These are phyloP conservation scores for Jatropha curcas DNA, from an alignment of 345 rosid genomes.

Conservation along the genomic window DNA sequence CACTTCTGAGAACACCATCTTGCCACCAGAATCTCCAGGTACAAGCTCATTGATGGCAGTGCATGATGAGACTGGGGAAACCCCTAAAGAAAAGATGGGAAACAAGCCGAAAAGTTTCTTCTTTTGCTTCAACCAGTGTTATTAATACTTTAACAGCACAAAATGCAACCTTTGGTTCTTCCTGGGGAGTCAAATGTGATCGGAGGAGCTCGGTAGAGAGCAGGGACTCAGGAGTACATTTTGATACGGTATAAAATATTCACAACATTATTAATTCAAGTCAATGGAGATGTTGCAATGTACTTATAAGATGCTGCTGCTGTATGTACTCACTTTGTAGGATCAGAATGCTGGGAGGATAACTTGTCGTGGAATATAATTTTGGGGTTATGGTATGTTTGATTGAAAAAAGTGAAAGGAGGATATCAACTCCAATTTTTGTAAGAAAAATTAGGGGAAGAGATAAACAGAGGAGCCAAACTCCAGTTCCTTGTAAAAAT, in stretches of 20 bases:
- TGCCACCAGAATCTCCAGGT: slow-evolving; percentile 91
- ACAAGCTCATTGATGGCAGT: slow-evolving; percentile 74
- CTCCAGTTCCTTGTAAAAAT: background rate
- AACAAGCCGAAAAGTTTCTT: slow-evolving; percentile 58
- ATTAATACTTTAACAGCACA: slow-evolving; percentile 31
- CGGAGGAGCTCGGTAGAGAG: background rate
- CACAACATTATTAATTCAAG: background rate
- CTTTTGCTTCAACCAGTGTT: slow-evolving; percentile 78
- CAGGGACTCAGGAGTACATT: background rate
- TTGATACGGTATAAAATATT: background rate
- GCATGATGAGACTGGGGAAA: slow-evolving; percentile 52
- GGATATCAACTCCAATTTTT: background rate
- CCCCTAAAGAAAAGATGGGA: slow-evolving; percentile 37
- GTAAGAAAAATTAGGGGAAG: background rate
- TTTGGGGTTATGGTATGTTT: background rate
- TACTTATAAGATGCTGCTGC: background rate
- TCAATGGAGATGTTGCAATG: background rate
- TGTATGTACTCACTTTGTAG: background rate
- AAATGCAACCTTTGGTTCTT: background rate
- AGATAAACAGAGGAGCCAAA: background rate
- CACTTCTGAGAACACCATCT: slow-evolving; percentile 51
- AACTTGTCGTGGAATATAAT: background rate
- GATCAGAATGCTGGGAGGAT: background rate
- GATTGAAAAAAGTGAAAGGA: background rate
- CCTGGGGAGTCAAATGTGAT: background rate